Evolutionary conservation across 805 yeast species (phyloP), one percentile per base, ranked within the genome.

Genomic region (Wickerhamiella allomyrinae): DNA sequence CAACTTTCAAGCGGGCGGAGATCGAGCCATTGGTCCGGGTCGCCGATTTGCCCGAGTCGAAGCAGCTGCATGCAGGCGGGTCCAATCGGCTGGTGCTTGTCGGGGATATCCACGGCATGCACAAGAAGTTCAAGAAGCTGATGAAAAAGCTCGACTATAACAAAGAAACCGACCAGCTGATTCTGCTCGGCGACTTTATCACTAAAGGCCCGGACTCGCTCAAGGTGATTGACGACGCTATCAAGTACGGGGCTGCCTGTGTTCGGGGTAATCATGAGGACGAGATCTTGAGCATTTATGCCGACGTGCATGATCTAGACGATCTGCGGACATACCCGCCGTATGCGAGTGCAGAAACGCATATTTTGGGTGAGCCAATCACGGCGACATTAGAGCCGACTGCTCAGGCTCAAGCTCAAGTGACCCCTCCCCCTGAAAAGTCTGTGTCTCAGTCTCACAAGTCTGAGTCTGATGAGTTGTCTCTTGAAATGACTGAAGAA

Each of bases 61-160:
- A 27, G 15, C 41, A 42, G 39, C 46, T 53, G 9, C 39, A 42
- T 10, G 38, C 29, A 8, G 46, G 42, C 13, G n/a, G 33, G 6
- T 20, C 15, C 3, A 39, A 33, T 10, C 65, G 94, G 46, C 54
- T 81, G 13, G 67, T 89, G 3, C 55, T 85, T 37, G 67, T 87
- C 20, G 96, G 97, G 3, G 97, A 87, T 57, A 74, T 87, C 19
- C 97, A 87, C 61, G 96, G 95, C 2, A 76, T 77, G 50, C 74
- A 67, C 51, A 60, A 66, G 7, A 74, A 74, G 52, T 62, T 86
- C 42, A 56, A 57, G 43, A 60, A 66, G 39, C 63, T 89, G 33
- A 60, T 87, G 42, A 52, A 65, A 7, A 69, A 73, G 52, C 51
- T 73, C 17, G 65, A 74, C 43, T 56, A 58, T 13, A 52, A 63